Evolutionary conservation across 129 eudicot genomes (phyloP).

Genomic region (Arctium minus): DNA sequence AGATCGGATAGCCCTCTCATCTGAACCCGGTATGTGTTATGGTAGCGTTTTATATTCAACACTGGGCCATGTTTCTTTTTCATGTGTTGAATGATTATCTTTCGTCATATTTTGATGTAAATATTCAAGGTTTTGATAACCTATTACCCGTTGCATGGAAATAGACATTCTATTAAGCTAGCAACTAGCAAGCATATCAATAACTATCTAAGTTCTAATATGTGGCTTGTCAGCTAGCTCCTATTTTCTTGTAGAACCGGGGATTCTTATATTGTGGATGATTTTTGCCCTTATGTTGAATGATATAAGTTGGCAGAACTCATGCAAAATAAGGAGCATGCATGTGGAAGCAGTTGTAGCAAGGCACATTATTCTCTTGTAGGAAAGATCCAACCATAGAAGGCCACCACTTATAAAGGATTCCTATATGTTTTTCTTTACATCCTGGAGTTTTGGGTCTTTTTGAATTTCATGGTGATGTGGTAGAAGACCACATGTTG

Average conservation of each 20-base stretch:
- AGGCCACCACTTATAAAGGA: not conserved
- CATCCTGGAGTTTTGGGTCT: not conserved
- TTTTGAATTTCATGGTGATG: not conserved
- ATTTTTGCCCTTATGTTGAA: no score
- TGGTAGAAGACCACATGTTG: not conserved
- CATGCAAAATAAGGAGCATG: not conserved
- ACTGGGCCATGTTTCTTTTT: not conserved
- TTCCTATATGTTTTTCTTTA: not conserved
- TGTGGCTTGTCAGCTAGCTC: no score
- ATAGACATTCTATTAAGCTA: no score
- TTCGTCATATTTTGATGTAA: not conserved
- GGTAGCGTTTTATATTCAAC: not conserved
- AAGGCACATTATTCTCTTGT: not conserved
- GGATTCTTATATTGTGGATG: no score
- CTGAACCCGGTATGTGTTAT: slow-evolving; percentile 49
- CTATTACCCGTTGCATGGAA: not conserved
- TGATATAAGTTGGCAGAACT: not conserved
- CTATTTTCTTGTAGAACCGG: no score
- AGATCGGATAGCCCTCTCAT: slow-evolving; percentile 63
- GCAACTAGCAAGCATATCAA: no score
- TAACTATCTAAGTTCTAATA: no score
- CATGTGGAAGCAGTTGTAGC: not conserved
- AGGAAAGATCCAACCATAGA: not conserved
- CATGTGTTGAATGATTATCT: not conserved
- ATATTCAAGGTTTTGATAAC: not conserved